A percentile compares a stretch with the other conserved stretches of the same genome.
phyloP scores from a whole-genome alignment of 2,329 filamentous ascomycete genomes.

The Fusarium sacchari region DNA sequence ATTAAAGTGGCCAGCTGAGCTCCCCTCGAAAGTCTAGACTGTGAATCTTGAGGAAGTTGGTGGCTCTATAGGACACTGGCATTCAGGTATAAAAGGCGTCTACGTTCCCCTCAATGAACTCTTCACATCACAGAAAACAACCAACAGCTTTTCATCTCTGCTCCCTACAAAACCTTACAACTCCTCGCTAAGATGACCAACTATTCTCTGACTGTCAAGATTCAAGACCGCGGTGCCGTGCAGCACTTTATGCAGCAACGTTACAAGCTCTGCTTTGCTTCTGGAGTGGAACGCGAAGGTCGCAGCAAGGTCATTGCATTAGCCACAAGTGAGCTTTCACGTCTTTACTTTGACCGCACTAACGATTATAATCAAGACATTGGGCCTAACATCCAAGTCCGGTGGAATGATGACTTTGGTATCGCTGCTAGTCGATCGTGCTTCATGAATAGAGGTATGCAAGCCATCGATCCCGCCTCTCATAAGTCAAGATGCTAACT shows the following conservation, averaged over 20 bases:
- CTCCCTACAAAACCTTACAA: rapidly evolving
- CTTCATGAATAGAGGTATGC: neutral
- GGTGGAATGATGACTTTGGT: neutral
- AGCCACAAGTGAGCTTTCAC: rapidly evolving
- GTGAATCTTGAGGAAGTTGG: neutral
- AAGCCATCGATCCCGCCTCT: too few relatives aligned
- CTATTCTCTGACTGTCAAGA: neutral
- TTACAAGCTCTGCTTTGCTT: neutral
- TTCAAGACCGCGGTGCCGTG: rapidly evolving
- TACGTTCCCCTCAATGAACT: rapidly evolving
- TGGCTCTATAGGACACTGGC: neutral
- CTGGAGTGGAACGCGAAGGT: rapidly evolving
- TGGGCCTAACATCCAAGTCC: rapidly evolving
- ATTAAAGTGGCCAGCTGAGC: neutral
- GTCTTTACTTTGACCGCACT: rapidly evolving
- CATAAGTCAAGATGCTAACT: too few relatives aligned
- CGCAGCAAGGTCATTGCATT: rapidly evolving
- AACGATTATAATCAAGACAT: rapidly evolving
- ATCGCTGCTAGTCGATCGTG: rapidly evolving
- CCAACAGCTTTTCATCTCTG: rapidly evolving
- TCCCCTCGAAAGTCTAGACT: neutral
- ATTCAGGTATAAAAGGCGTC: neutral
- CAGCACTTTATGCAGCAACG: rapidly evolving
- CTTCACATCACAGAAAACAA: rapidly evolving
- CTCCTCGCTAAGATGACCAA: neutral